phyloP scores from a whole-genome alignment of 371 early-diverging fungal species.

The Apophysomyces trapeziformis region DNA sequence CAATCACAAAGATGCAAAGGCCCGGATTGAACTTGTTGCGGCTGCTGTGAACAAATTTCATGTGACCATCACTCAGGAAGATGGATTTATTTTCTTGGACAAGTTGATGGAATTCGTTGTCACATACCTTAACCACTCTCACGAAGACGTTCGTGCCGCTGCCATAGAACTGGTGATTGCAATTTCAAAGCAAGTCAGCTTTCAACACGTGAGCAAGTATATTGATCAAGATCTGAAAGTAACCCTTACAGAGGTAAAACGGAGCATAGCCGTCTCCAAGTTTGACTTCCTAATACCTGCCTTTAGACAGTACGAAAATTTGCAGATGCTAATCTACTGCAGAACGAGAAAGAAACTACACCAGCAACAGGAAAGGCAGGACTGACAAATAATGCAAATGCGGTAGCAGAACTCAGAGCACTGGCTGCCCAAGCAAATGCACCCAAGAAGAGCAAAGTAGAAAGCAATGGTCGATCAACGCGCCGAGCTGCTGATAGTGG shows the following conservation, averaged over 20 bases:
- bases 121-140: slow-evolving; percentile 66
- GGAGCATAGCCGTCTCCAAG: not conserved
- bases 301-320: slow-evolving; percentile 36
- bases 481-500: slow-evolving; percentile 4
- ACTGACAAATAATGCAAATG: slow-evolving; percentile 14
- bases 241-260: slow-evolving; percentile 33
- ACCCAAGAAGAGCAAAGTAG: slow-evolving; percentile 17
- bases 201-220: slow-evolving; percentile 33
- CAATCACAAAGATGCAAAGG: slow-evolving; percentile 40
- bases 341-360: not conserved
- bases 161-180: slow-evolving; percentile 63
- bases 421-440: slow-evolving; percentile 32
- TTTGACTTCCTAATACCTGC: not conserved
- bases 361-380: not conserved
- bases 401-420: slow-evolving; percentile 39
- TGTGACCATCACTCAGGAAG: slow-evolving; percentile 33
- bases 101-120: slow-evolving; percentile 62
- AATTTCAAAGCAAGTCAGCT: slow-evolving; percentile 46
- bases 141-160: slow-evolving; percentile 70
- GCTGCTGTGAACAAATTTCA: slow-evolving; percentile 56
- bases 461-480: not conserved
- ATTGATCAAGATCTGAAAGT: slow-evolving; percentile 33
- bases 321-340: slow-evolving; percentile 20
- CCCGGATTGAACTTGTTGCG: slow-evolving; percentile 58
- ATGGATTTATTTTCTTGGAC: slow-evolving; percentile 32